A percentile compares a stretch with the other conserved stretches of the same genome.
These are phyloP conservation scores for Colletotrichum sp. DNA, from an alignment of 2,329 filamentous ascomycete species.

Conservation along the genomic window DNA sequence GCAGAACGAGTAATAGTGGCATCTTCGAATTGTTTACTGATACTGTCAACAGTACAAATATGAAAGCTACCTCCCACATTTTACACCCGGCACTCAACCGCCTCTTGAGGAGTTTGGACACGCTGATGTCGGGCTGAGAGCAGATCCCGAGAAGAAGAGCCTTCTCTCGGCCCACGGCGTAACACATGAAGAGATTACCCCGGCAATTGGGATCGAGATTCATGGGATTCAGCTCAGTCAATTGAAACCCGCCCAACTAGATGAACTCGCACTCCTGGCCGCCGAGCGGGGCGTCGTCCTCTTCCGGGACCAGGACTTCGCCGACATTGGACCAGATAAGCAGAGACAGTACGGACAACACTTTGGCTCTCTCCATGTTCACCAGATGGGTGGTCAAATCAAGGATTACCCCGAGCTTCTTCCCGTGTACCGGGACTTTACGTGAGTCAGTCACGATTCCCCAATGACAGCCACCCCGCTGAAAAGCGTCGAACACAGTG, in stretches of 20 bases:
- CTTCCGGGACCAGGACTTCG: constrained; percentile 37
- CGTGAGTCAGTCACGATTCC: neutral
- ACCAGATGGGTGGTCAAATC: neutral
- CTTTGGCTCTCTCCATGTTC: neutral
- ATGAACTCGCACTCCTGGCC: constrained; percentile 44
- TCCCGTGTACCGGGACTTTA: neutral
- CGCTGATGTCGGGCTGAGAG: constrained; percentile 69
- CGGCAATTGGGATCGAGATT: constrained; percentile 44
- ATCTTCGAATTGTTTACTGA: neutral
- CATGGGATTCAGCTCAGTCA: constrained; percentile 42
- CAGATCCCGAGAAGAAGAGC: constrained; percentile 64
- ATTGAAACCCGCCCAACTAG: constrained; percentile 40
- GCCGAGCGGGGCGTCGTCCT: constrained; percentile 44
- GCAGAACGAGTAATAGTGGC: rapidly evolving
- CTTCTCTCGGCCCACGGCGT: constrained; percentile 44
- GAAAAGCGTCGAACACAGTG: neutral
- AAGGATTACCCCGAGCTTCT: neutral
- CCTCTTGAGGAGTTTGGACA: constrained; percentile 68
- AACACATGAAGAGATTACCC: neutral
- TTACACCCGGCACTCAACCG: constrained; percentile 25
- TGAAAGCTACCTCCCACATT: neutral
- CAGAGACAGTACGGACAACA: neutral
- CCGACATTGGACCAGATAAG: neutral
- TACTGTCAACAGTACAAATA: neutral
- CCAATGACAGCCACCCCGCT: neutral